These are phyloP conservation scores for Raphidocelis subcapitata DNA, from an alignment of 139 green algal species.

Conservation along the genomic window DNA sequence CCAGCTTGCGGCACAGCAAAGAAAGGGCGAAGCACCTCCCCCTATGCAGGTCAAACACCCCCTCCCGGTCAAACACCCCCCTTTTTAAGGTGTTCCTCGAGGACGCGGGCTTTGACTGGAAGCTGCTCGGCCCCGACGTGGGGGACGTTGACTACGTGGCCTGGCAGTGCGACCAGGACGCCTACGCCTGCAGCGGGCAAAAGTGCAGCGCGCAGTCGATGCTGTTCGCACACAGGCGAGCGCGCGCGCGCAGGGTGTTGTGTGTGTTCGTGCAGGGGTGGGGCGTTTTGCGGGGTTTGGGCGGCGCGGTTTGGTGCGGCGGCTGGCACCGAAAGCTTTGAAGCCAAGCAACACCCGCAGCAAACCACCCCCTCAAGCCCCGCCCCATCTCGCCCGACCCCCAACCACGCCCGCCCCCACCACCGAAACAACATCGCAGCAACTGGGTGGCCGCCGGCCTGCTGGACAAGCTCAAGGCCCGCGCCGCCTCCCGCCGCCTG, in stretches of 20 bases:
- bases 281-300: no score
- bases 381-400: no score
- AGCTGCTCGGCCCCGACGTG: slow-evolving; percentile 90
- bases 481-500: slow-evolving; percentile 66
- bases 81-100: slow-evolving; percentile 80
- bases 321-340: no score
- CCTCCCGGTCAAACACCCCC: background rate
- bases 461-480: slow-evolving; percentile 62
- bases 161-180: slow-evolving; percentile 96
- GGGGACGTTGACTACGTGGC: slow-evolving; percentile 82
- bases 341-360: no score
- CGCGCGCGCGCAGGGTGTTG: no score
- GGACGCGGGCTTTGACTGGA: slow-evolving; percentile 99
- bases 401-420: no score
- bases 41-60: background rate
- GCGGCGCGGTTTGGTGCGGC: no score
- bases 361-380: no score
- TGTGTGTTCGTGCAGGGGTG: no score
- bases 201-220: slow-evolving; percentile 98
- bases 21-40: background rate
- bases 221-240: slow-evolving; percentile 87
- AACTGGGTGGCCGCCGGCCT: slow-evolving; percentile 68
- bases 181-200: slow-evolving; percentile 93
- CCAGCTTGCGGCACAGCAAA: no score
- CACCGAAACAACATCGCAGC: no score